phyloP scores from a whole-genome alignment of 2,329 filamentous ascomycete species.

The Venturia carpophila region DNA sequence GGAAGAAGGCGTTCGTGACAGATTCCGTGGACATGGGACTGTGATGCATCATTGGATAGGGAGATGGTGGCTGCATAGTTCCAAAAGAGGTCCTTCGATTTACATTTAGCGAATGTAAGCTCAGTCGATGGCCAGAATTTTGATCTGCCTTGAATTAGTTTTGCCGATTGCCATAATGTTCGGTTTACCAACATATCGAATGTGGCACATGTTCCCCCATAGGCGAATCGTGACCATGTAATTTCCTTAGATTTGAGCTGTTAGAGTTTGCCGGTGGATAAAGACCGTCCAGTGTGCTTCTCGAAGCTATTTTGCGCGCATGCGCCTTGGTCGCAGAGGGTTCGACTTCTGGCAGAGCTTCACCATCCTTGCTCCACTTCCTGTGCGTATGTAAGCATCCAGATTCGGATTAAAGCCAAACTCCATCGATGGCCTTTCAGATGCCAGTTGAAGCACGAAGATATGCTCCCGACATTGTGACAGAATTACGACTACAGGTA shows the following conservation, averaged over 20 bases:
- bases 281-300: conserved; percentile 31
- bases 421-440: not conserved
- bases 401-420: not conserved
- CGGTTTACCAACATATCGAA: conserved; percentile 49
- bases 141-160: conserved; percentile 35
- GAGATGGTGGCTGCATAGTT: conserved; percentile 23
- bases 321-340: conserved; percentile 24
- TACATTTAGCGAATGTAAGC: conserved; percentile 35
- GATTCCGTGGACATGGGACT: conserved; percentile 26
- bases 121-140: conserved; percentile 35
- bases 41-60: conserved; percentile 31
- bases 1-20: not conserved
- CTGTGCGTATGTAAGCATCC: conserved; percentile 23
- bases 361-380: conserved; percentile 39
- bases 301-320: conserved; percentile 33
- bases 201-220: conserved; percentile 54
- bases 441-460: not conserved
- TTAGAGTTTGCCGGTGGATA: conserved; percentile 27
- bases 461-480: not conserved
- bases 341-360: conserved; percentile 24
- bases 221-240: conserved; percentile 41
- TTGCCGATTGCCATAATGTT: not conserved
- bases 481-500: not conserved
- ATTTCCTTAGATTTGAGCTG: conserved; percentile 32
- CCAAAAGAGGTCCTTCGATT: conserved; percentile 40